Evolutionary conservation across 1,139 yeast species (phyloP).

Genomic region (Candida sanyaensis): DNA sequence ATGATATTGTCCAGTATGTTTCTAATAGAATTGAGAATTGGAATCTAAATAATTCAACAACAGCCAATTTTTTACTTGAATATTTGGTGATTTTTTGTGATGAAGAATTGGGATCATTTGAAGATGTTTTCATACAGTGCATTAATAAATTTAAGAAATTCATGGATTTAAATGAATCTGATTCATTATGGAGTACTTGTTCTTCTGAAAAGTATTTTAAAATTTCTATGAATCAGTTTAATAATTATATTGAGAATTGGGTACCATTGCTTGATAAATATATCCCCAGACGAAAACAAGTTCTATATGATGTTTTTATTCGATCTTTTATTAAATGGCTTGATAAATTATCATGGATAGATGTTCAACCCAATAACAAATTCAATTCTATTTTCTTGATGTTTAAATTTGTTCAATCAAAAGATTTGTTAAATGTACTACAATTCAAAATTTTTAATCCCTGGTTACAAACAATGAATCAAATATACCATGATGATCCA

Average conservation of each 20-base stretch:
- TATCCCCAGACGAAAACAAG: constrained; percentile 1
- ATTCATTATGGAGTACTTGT: constrained; percentile 20
- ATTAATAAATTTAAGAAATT: constrained; percentile 15
- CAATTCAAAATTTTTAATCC: constrained; percentile 37
- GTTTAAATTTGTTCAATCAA: background rate
- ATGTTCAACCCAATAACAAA: constrained; percentile 2
- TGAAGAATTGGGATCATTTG: constrained; percentile 16
- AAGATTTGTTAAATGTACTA: constrained; percentile 16
- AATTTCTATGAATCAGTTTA: constrained; percentile 6
- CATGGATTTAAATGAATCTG: constrained; percentile 13
- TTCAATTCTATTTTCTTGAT: constrained; percentile 4
- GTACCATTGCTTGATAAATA: constrained; percentile 3
- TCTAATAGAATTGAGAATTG: background rate
- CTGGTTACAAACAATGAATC: constrained; percentile 16
- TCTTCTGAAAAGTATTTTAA: background rate
- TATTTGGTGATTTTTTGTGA: constrained; percentile 19
- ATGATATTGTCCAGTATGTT: constrained; percentile 19
- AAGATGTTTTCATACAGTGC: constrained; percentile 13
- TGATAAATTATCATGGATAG: background rate
- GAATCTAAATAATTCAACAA: background rate
- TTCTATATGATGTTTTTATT: constrained; percentile 2
- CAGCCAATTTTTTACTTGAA: constrained; percentile 16
- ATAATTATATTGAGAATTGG: constrained; percentile 6
- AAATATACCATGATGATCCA: constrained; percentile 7
- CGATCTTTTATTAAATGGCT: constrained; percentile 7